phyloP scores from a whole-genome alignment of 495 filamentous ascomycete species.

The Bombardia bombarda region DNA sequence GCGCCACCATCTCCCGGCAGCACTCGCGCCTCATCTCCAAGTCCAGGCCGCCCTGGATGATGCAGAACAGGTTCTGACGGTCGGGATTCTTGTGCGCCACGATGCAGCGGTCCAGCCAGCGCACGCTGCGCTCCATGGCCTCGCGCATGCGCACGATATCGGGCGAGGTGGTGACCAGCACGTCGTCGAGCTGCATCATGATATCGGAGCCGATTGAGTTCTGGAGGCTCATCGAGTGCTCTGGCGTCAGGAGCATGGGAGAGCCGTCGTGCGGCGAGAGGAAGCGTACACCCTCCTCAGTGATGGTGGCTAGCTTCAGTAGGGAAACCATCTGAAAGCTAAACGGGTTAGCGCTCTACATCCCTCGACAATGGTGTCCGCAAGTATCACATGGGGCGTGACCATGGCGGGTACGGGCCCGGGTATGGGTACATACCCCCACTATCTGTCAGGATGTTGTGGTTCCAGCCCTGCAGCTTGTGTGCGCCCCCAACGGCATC shows the following conservation, averaged over 20 bases:
- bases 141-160: slow-evolving; percentile 80
- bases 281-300: slow-evolving; percentile 93
- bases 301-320: slow-evolving; percentile 85
- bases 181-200: slow-evolving; percentile 98
- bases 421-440: slow-evolving; percentile 63
- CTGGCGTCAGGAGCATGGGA: slow-evolving; percentile 96
- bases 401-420: no score
- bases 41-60: slow-evolving; percentile 93
- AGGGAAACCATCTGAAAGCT: slow-evolving; percentile 99
- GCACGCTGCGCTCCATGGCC: slow-evolving; percentile 91
- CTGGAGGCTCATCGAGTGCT: slow-evolving; percentile 93
- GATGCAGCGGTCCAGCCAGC: slow-evolving; percentile 98
- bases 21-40: slow-evolving; percentile 81
- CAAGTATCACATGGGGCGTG: no score
- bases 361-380: background rate
- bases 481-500: slow-evolving; percentile 87
- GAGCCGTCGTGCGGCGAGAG: slow-evolving; percentile 88
- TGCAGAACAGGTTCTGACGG: slow-evolving; percentile 95
- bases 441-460: slow-evolving; percentile 94
- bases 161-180: slow-evolving; percentile 89
- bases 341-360: slow-evolving; percentile 6
- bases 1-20: slow-evolving; percentile 79
- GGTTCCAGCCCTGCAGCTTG: slow-evolving; percentile 86
- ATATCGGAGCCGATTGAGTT: slow-evolving; percentile 98
- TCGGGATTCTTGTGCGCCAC: slow-evolving; percentile 75